Evolutionary conservation across 192 early-diverging fungal species (phyloP).

Genomic region (Fimicolochytrium jonesii): DNA sequence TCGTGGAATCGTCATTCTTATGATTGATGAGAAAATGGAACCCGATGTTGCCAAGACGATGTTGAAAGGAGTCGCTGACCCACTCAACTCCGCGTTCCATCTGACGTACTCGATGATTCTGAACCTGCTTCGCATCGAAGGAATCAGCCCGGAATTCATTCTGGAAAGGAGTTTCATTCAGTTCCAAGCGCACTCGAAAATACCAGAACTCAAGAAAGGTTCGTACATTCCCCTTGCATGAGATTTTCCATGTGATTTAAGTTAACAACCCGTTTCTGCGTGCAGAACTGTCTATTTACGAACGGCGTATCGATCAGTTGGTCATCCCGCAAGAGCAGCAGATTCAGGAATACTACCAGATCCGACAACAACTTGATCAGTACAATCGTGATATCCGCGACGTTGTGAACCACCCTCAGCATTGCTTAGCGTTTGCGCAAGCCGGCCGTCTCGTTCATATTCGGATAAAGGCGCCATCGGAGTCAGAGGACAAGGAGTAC

Average conservation of each 20-base stretch:
- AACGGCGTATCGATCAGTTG: slow-evolving; percentile 48
- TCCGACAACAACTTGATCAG: slow-evolving; percentile 65
- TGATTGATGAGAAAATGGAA: slow-evolving; percentile 95
- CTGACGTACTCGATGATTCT: slow-evolving; percentile 96
- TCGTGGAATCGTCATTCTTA: slow-evolving; percentile 94
- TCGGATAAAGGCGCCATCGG: slow-evolving; percentile 14
- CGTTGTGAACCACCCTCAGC: slow-evolving; percentile 77
- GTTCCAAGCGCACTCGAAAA: slow-evolving; percentile 80
- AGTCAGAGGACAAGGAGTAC: slow-evolving; percentile 9
- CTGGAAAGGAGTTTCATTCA: slow-evolving; percentile 87
- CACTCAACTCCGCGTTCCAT: slow-evolving; percentile 93
- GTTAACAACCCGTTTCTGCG: too few relatives aligned
- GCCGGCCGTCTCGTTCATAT: slow-evolving; percentile 73
- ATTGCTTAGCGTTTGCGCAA: slow-evolving; percentile 81
- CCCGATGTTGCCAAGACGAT: slow-evolving; percentile 86
- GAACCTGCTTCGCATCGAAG: slow-evolving; percentile 92
- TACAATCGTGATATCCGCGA: slow-evolving; percentile 63
- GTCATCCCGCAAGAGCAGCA: slow-evolving; percentile 65
- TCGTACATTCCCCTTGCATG: slow-evolving; percentile 17
- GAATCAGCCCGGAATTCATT: slow-evolving; percentile 88
- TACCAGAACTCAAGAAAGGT: slow-evolving; percentile 73
- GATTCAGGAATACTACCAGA: slow-evolving; percentile 70
- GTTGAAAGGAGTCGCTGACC: slow-evolving; percentile 65
- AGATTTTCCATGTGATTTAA: too few relatives aligned
- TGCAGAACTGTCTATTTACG: slow-evolving; percentile 55